These are phyloP conservation scores for Fusarium virguliforme DNA, from an alignment of 2,329 filamentous ascomycete genomes.

Conservation along the genomic window DNA sequence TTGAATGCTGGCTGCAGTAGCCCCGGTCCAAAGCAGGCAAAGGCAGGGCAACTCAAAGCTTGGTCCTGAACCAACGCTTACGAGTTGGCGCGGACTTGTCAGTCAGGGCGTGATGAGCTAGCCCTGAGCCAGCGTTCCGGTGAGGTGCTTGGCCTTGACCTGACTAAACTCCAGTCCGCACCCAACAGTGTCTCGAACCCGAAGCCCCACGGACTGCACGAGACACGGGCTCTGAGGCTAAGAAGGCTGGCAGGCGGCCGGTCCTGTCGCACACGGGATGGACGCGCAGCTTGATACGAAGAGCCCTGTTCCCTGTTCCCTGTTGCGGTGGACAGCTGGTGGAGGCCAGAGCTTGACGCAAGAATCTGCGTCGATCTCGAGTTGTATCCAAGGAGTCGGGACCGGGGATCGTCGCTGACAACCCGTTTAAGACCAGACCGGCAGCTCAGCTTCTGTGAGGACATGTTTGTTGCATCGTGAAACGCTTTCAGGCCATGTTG, in stretches of 20 bases:
- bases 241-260: conserved; percentile 3
- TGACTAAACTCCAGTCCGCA: conserved; percentile 6
- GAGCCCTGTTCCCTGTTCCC: conserved; percentile 29
- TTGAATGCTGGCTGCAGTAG: conserved; percentile 12
- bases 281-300: conserved; percentile 8
- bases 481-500: conserved; percentile 6
- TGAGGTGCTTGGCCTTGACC: conserved; percentile 6
- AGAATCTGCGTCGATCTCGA: conserved; percentile 17
- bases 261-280: conserved; percentile 10
- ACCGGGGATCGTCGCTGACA: conserved; percentile 20
- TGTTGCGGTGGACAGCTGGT: conserved; percentile 5
- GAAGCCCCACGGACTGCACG: background rate
- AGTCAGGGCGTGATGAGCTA: conserved; percentile 6
- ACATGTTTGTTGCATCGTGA: conserved; percentile 7
- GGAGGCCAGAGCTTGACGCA: conserved; percentile 14
- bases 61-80: background rate
- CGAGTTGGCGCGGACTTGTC: conserved; percentile 13
- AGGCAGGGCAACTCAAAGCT: conserved; percentile 11
- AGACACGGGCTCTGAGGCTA: conserved; percentile 12
- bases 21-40: background rate
- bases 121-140: conserved; percentile 13
- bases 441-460: conserved; percentile 9
- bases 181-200: conserved; percentile 17
- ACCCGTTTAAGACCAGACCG: background rate
- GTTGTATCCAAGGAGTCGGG: conserved; percentile 12